Evolutionary conservation across 1,284 basidiomycete species (phyloP), one percentile per base, ranked within the genome.

Genomic region (Moesziomyces globuligerus): DNA sequence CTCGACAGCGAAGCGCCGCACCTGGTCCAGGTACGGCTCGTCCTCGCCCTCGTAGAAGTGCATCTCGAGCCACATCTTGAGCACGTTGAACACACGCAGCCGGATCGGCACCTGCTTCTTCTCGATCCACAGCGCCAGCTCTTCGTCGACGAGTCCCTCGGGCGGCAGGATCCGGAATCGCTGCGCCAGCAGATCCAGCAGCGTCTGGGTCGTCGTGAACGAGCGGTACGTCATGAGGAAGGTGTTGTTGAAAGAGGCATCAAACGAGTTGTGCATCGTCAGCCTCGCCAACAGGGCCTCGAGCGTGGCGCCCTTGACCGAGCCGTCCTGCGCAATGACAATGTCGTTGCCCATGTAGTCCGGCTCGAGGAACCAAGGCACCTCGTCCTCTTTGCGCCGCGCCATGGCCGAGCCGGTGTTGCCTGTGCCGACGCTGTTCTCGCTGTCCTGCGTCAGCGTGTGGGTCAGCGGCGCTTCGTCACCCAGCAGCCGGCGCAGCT

Each of bases 191-290:
- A 92, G 85, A 49, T 93, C 89, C 58, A 98, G 90, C 21, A 98
- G 84, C 59, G 93, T 90, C 54, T 92, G 87, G 18, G 93, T 85
- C 1, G 90, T 90, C 15, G 92, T 93, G 83, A 98, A 98, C 0
- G 93, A 95, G 74, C 94, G 93, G 86, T 94, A 97, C 1, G 96
- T 98, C 87, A 97, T 91, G 65, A 98, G 83, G 87, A 98, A 99
- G 1, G 94, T 91, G 81, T 91, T 90, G 81, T 89, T 91, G 84
- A 92, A 98, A 7, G 88, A 88, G 0, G 88, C 86, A 81, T 94
- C 93, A 40, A 72, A 78, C 24, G 54, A 49, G 41, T 79, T 72
- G 82, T 98, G 95, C 29, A 91, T 89, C 2, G 95, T 98, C 56
- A 98, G 85, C 7, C 92, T 88, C 78, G 94, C 93, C 5, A 98